Evolutionary conservation across 768 basidiomycete species (phyloP), one percentile per base, ranked within the genome.

Genomic region (Exsudoporus frostii): DNA sequence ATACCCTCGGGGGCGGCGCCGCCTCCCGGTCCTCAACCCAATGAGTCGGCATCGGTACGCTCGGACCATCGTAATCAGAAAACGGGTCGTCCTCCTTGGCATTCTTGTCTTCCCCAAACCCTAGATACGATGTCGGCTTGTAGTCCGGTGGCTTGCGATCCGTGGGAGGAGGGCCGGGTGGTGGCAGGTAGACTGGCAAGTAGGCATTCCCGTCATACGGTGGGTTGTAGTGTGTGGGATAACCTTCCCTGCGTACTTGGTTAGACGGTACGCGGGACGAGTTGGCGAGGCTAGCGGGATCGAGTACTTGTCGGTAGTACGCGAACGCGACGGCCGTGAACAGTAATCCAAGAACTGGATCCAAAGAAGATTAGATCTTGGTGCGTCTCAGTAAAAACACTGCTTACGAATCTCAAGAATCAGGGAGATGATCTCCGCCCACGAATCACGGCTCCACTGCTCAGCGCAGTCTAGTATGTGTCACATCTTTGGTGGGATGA

Each of bases 241-340:
- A 70, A 30, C 60, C 75, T 40, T 66, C 71, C 42, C 64, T 65
- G 30, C 74, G 75, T 33, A 59, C 57, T 60, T 70, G 74, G 51
- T 67, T 66, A 19, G 51, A 73, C 54, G 57, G 83, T n/a, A 65
- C 45, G 38, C 82, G 82, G 13, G 70, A 62, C 38, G 75, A 59
- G 64, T 86, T 85, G 48, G 71, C 78, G 36, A 76, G 68, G 56
- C 80, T 81, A 4, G 78, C 67, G 1, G 91, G 90, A 66, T 91
- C 86, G 32, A 84, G 77, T 2, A 83, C 64, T 70, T 94, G 91
- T 22, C 85, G 84, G 64, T 87, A 84, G 74, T 85, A 94, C 14
- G 78, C 75, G 65, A 86, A 87, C 3, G 84, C 80, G 59, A 89
- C 61, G 44, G 77, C 57, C n/a, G 80, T 78, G 75, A 91, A 90